Conservation (phyloP, 192 early-diverging fungal genomes). For the Coemansia sp. region DNA sequence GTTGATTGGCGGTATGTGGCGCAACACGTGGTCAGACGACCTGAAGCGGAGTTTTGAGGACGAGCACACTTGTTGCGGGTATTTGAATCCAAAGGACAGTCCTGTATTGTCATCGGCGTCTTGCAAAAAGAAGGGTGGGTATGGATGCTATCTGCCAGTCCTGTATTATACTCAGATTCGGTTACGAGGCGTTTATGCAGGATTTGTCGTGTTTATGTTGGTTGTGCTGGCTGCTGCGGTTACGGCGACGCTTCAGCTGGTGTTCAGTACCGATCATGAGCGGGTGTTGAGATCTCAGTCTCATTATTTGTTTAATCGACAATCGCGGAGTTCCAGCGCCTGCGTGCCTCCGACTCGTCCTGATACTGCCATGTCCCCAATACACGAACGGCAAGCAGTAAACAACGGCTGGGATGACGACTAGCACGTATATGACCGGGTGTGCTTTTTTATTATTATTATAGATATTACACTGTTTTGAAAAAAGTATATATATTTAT, state of each 20-base stretch:
- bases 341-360: background rate
- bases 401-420: constrained; percentile 5
- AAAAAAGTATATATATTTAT: background rate
- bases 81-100: constrained; percentile 28
- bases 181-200: constrained; percentile 38
- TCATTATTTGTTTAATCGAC: constrained; percentile 23
- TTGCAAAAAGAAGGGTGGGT: constrained; percentile 12
- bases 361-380: background rate
- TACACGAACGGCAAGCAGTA: background rate
- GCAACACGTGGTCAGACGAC: constrained; percentile 24
- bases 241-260: constrained; percentile 21
- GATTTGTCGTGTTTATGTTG: constrained; percentile 29
- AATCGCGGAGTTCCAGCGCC: background rate
- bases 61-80: constrained; percentile 33
- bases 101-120: constrained; percentile 24
- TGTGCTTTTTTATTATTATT: background rate
- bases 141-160: constrained; percentile 39
- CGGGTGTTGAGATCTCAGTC: constrained; percentile 18
- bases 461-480: background rate
- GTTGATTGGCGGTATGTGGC: constrained; percentile 25
- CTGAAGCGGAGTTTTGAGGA: constrained; percentile 37
- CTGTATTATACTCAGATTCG: constrained; percentile 30
- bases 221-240: constrained; percentile 25
- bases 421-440: background rate
- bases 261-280: constrained; percentile 23